phyloP scores from a whole-genome alignment of 75 land plant genomes.

The Larix kaempferi region DNA sequence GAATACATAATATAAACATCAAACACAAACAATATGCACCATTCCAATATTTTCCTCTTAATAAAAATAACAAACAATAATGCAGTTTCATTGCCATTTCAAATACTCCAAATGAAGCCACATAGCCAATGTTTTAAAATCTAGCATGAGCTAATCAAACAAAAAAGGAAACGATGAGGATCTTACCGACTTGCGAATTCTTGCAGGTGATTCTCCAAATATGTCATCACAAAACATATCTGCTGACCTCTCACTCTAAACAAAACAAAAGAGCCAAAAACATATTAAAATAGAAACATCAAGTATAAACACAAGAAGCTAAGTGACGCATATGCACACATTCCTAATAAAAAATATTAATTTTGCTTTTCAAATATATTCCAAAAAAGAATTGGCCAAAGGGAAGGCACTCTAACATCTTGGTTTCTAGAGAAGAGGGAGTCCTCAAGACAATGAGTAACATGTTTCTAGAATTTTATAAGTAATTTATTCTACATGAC shows the following conservation, averaged over 20 bases:
- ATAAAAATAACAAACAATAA: not conserved
- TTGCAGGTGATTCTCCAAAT: slow-evolving; percentile 96
- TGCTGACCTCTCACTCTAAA: slow-evolving; percentile 75
- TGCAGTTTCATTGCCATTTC: not conserved
- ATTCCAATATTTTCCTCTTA: not conserved
- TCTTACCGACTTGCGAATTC: slow-evolving; percentile 68
- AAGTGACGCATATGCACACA: slow-evolving; percentile 2
- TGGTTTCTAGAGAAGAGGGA: not conserved
- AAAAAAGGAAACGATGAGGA: not conserved
- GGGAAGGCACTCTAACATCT: not conserved
- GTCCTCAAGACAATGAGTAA: not conserved
- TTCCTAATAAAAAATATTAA: no score
- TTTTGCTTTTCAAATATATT: no score
- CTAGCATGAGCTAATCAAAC: not conserved
- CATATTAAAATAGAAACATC: not conserved
- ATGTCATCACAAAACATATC: slow-evolving; percentile 96
- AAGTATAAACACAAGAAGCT: not conserved
- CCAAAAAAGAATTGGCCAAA: not conserved
- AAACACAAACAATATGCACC: not conserved
- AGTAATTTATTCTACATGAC: not conserved
- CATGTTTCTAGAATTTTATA: not conserved
- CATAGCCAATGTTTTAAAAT: not conserved
- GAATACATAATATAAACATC: not conserved
- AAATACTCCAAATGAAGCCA: not conserved
- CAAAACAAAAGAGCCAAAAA: not conserved